Evolutionary conservation across 495 filamentous ascomycete species (phyloP), one percentile per base, ranked within the genome.

Genomic region (Xylaria curta): DNA sequence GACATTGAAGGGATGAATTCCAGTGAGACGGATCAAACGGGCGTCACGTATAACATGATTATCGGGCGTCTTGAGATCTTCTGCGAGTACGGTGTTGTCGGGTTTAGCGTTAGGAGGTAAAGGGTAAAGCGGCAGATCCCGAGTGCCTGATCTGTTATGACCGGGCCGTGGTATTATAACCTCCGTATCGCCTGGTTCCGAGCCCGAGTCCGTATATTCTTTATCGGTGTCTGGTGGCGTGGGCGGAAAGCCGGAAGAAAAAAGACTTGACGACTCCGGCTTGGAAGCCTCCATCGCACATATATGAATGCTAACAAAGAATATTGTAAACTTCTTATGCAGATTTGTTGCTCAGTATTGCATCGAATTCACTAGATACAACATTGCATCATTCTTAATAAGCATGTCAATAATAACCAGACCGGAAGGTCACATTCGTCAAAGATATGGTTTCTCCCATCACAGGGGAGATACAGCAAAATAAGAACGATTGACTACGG

Each of bases 1-100:
- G 60, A 95, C 92, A 78, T 98, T 98, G 83, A 97, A 97, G 4
- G 95, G 95, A 82, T 98, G 95, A 46, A 93, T 87, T 49, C 95
- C 95, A 24, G 95, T 98, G 61, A 98, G 83, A 53, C 95, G 87
- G 72, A 98, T 97, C 46, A 98, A 82, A 36, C 95, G 87, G 5
- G 93, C 88, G 82, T 98, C 95, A 72, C 95, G 86, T 17, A 92
- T 87, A n/a, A 97, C 93, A 85, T 96, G 93, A 59, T 81, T 82
- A 77, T 98, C 95, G 17, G 94, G 94, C 0, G 95, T 98, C 49
- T 91, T 90, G 68, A 91, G 84, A 76, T 98, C 95, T 75, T 92
- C 76, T 46, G 89, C 85, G 9, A 97, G 84, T 19, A 97, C 87
- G 49, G 87, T 82, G 54, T 85, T 90, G 17, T 89, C 90, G 44